These are phyloP conservation scores for Cercospora sp. DNA, from an alignment of 2,329 filamentous ascomycete species.

Conservation along the genomic window DNA sequence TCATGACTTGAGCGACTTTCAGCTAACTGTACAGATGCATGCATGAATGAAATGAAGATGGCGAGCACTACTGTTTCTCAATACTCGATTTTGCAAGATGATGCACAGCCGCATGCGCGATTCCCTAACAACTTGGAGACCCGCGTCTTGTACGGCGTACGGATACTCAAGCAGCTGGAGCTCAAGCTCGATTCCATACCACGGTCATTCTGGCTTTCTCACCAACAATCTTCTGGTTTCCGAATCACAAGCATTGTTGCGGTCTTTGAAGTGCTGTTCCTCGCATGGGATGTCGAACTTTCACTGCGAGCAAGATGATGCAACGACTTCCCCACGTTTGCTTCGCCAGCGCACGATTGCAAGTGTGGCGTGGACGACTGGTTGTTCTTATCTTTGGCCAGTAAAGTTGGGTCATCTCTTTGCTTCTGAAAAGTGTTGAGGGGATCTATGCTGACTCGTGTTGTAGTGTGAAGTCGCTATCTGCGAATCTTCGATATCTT, in stretches of 20 bases:
- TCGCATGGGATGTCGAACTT: slow-evolving; percentile 46
- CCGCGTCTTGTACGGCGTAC: slow-evolving; percentile 39
- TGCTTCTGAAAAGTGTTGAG: background rate
- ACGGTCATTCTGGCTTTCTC: slow-evolving; percentile 50
- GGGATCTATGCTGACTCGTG: background rate
- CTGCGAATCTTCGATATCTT: slow-evolving; percentile 43
- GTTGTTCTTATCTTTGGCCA: background rate
- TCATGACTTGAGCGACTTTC: background rate
- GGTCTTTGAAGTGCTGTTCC: slow-evolving; percentile 46
- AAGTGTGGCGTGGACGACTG: slow-evolving; percentile 28
- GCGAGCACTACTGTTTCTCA: background rate
- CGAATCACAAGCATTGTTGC: slow-evolving; percentile 46
- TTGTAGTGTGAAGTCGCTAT: slow-evolving; percentile 41
- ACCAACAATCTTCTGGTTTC: slow-evolving; percentile 40
- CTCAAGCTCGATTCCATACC: slow-evolving; percentile 49
- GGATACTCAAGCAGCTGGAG: slow-evolving; percentile 38
- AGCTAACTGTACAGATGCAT: background rate
- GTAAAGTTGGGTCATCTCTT: background rate
- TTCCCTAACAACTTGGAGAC: slow-evolving; percentile 31
- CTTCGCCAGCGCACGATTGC: slow-evolving; percentile 48
- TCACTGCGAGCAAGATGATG: slow-evolving; percentile 45
- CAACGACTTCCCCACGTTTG: slow-evolving; percentile 50
- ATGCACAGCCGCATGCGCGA: background rate
- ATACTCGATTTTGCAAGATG: background rate
- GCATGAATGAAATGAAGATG: background rate